A percentile compares a stretch with the other conserved stretches of the same genome.
phyloP scores from a whole-genome alignment of 2,329 filamentous ascomycete genomes.

The Hysterium pulicare region DNA sequence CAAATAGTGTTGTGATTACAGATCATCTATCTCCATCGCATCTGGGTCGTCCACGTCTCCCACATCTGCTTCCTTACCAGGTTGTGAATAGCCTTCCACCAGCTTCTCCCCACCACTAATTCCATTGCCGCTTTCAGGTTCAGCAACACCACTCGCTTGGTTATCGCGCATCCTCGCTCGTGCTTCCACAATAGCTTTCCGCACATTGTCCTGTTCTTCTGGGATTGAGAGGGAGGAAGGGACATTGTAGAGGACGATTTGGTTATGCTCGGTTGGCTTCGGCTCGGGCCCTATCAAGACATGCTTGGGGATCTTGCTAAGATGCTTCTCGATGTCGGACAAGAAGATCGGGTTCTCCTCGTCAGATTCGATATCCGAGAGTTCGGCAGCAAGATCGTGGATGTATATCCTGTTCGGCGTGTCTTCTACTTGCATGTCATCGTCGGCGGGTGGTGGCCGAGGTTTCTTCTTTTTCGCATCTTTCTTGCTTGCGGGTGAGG shows the following conservation, averaged over 20 bases:
- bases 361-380: constrained; percentile 65
- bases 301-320: constrained; percentile 66
- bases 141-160: constrained; percentile 41
- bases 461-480: constrained; percentile 14
- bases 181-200: constrained; percentile 79
- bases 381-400: constrained; percentile 82
- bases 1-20: constrained; percentile 20
- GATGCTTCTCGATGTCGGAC: constrained; percentile 78
- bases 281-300: constrained; percentile 55
- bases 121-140: constrained; percentile 27
- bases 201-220: constrained; percentile 67
- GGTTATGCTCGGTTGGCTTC: constrained; percentile 49
- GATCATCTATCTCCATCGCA: constrained; percentile 63
- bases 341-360: constrained; percentile 70
- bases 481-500: constrained; percentile 6
- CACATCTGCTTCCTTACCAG: not conserved
- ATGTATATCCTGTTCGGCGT: constrained; percentile 87
- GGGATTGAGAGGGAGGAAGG: constrained; percentile 74
- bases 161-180: constrained; percentile 64
- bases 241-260: constrained; percentile 78
- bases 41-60: constrained; percentile 48
- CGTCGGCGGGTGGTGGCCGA: constrained; percentile 39
- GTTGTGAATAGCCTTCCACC: not conserved
- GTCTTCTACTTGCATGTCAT: constrained; percentile 81
- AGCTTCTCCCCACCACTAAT: not conserved